These are phyloP conservation scores for Aspergillus awamori DNA, from an alignment of 2,329 filamentous ascomycete genomes.

Conservation along the genomic window DNA sequence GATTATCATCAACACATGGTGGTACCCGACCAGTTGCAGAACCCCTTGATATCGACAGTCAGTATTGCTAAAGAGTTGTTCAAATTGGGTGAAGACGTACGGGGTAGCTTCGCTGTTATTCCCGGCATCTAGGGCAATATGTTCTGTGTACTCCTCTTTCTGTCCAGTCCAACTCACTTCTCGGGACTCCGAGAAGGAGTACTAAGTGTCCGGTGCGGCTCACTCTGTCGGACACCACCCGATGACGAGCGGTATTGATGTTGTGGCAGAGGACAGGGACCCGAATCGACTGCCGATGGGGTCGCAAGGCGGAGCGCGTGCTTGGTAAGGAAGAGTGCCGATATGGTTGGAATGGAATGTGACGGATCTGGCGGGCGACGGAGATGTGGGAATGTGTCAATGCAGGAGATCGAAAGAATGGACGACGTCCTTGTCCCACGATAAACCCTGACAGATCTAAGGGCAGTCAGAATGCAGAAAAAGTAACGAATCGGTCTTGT, in stretches of 20 bases:
- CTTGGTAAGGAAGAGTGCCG: slow-evolving; percentile 8
- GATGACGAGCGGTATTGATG: background rate
- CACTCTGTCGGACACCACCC: slow-evolving; percentile 10
- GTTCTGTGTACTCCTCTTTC: slow-evolving; percentile 13
- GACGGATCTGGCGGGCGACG: slow-evolving; percentile 17
- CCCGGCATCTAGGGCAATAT: slow-evolving; percentile 14
- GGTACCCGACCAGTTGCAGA: slow-evolving; percentile 67
- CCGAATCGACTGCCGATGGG: background rate
- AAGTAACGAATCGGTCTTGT: slow-evolving; percentile 4
- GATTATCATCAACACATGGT: slow-evolving; percentile 94
- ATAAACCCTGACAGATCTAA: slow-evolving; percentile 25
- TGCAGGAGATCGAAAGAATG: slow-evolving; percentile 22
- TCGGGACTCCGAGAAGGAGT: slow-evolving; percentile 47
- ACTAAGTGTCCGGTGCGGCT: slow-evolving; percentile 6
- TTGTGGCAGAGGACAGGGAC: background rate
- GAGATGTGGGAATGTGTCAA: slow-evolving; percentile 12
- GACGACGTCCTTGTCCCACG: slow-evolving; percentile 8
- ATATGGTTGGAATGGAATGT: slow-evolving; percentile 31
- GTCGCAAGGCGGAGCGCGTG: background rate
- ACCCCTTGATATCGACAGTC: slow-evolving; percentile 47
- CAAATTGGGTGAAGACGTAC: slow-evolving; percentile 30
- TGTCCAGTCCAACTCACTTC: slow-evolving; percentile 38
- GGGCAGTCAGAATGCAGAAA: slow-evolving; percentile 28
- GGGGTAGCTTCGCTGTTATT: background rate
- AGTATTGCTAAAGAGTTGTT: background rate